Base-by-base conservation (phyloP, 306 rosid species). In the Rosa persica region DNA sequence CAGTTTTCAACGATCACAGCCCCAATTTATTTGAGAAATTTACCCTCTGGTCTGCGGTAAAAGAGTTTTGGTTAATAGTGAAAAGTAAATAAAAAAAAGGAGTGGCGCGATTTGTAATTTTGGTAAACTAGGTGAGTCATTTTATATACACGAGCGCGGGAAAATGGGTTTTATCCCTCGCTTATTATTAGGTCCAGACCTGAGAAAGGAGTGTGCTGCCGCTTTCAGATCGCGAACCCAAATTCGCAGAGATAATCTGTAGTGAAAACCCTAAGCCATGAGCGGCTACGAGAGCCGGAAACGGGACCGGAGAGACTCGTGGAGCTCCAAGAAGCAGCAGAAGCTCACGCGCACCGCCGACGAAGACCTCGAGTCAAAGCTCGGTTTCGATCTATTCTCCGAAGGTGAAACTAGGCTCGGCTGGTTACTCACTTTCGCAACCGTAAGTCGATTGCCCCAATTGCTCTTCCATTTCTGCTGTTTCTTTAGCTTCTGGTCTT, bases 351-450 rank as follows among this genome's bases (percentile, higher is more conserved):
- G 91, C 82, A 86, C n/a, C 57, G 90, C 98, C 10, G 98, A 85
- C 85, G 98, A 92, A 71, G 98, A 89, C 78, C 89, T 93, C 72
- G 98, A 95, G 82, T 83, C 96, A 0, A 95, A 89, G 74, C 85
- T 95, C 79, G 98, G 93, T 69, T 89, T 88, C 80, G 96, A 88
- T 84, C 70, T 84, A 3, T 95, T 95, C 88, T 85, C 97, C 0
- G 98, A 95, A 81, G 98, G 98, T 8, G 93, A 95, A 9, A 91
- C 85, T 46, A 83, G 98, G 49, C 98, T 95, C 43, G 98, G 98
- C 48, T 95, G 98, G 98, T 76, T 95, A 71, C 97, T 95, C 39
- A 93, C 86, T 36, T 89, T 88, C 25, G 84, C 93, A 23, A 49
- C 98, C 1, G 98, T 95, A 89, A 91, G 93, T 81, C 47, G 10